These are phyloP conservation scores for Gilbertella persicaria DNA, from an alignment of 371 early-diverging fungal genomes.

Conservation along the genomic window DNA sequence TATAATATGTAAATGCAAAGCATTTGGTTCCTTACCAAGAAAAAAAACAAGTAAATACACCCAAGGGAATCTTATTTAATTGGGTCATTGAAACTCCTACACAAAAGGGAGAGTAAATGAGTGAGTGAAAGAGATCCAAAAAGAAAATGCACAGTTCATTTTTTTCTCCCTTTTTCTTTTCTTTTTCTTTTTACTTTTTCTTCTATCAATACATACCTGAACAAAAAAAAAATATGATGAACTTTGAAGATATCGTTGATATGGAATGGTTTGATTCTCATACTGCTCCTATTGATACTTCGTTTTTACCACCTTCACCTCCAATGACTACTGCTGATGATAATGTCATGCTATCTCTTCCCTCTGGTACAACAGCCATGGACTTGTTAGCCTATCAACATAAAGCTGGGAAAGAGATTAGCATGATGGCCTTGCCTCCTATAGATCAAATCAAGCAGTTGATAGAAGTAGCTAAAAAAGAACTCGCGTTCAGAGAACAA, in stretches of 20 bases:
- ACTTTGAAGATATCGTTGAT: conserved; percentile 41
- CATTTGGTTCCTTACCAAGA: too few relatives aligned
- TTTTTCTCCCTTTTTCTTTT: conserved; percentile 7
- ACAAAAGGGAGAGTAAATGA: too few relatives aligned
- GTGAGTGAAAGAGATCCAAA: background rate
- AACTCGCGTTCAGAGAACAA: conserved; percentile 34
- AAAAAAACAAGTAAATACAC: too few relatives aligned
- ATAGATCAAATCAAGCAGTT: conserved; percentile 36
- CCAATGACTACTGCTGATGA: conserved; percentile 10
- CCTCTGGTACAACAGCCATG: background rate
- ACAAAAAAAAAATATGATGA: too few relatives aligned
- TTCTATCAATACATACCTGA: background rate
- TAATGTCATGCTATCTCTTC: conserved; percentile 1
- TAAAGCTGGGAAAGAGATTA: background rate
- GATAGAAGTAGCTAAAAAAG: conserved; percentile 37
- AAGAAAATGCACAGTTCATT: background rate
- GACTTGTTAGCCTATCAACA: background rate
- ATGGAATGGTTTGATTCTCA: conserved; percentile 42
- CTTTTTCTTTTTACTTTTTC: background rate
- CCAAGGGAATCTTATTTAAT: too few relatives aligned
- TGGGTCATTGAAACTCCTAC: too few relatives aligned
- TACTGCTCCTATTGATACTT: conserved; percentile 14
- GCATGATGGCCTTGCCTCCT: conserved; percentile 22
- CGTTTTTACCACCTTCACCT: conserved; percentile 12
- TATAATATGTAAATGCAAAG: too few relatives aligned